Evolutionary conservation across 805 yeast genomes (phyloP).

Genomic region (Yamadazyma kitorensis): DNA sequence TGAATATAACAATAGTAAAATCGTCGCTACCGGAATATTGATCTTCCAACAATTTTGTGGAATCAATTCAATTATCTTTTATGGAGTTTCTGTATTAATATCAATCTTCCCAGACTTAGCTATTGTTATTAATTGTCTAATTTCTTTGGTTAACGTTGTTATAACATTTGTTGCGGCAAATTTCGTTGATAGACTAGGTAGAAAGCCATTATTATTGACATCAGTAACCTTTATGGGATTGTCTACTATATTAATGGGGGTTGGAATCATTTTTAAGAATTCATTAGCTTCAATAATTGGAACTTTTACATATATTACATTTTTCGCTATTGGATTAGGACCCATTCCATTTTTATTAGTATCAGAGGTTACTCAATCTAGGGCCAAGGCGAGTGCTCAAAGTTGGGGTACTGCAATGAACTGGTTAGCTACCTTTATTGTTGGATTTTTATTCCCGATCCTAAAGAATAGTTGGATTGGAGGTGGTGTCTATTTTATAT

Average conservation of each 20-base stretch:
- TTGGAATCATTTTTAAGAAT: constrained; percentile 54
- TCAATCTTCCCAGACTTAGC: constrained; percentile 70
- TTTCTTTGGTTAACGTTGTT: constrained; percentile 70
- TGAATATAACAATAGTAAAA: constrained; percentile 54
- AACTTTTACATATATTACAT: constrained; percentile 70
- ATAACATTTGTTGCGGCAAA: constrained; percentile 75
- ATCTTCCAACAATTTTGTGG: constrained; percentile 91
- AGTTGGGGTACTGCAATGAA: constrained; percentile 89
- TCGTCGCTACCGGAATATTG: constrained; percentile 69
- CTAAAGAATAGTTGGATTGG: constrained; percentile 59
- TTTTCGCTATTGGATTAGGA: constrained; percentile 90
- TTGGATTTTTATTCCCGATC: constrained; percentile 80
- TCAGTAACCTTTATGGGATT: constrained; percentile 71
- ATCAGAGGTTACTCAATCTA: constrained; percentile 81
- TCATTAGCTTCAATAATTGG: constrained; percentile 56
- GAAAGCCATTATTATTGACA: constrained; percentile 55
- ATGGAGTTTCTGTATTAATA: constrained; percentile 85
- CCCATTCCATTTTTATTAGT: constrained; percentile 92
- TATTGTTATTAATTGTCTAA: constrained; percentile 66
- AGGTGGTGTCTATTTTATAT: constrained; percentile 73
- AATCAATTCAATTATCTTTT: constrained; percentile 86
- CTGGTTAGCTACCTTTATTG: constrained; percentile 84
- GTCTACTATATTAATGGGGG: constrained; percentile 59
- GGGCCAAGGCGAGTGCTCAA: constrained; percentile 84
- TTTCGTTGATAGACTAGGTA: constrained; percentile 72